Evolutionary conservation across 1,284 basidiomycete species (phyloP), one percentile per base, ranked within the genome.

Genomic region (Ustilago trichophora): DNA sequence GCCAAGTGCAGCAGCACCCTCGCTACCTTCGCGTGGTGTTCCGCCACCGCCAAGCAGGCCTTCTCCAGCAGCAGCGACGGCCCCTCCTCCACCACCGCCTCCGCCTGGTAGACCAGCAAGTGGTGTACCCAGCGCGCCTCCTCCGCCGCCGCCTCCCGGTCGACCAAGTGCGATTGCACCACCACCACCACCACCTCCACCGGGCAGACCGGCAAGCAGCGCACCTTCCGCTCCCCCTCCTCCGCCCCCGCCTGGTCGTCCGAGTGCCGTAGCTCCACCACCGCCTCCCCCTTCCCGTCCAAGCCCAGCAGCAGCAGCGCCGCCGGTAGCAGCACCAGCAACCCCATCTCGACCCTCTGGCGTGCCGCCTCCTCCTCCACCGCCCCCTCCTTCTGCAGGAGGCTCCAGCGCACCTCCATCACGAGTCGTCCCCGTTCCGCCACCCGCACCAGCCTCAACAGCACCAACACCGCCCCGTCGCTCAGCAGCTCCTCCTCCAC

Each of bases 401-500:
- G n/a, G n/a, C n/a, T n/a, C 31, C 6, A 35, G 27, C 13, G 27
- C 57, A 3, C 45, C 40, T n/a, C n/a, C n/a, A n/a, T n/a, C n/a
- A n/a, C n/a, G n/a, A n/a, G n/a, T n/a, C n/a, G n/a, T n/a, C n/a
- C n/a, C n/a, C n/a, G n/a, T n/a, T n/a, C n/a, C n/a, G n/a, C n/a
- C 50, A 6, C 56, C 48, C 9, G 42, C 35, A 2, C 54, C 54
- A 29, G 27, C 27, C 1, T 60, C 56, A 13, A 34, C 49, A 16
- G 65, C 49, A 33, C 51, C 70, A 3, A 57, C 51, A 19, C 53
- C 57, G 24, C 57, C 66, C 6, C 96, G 97, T 70, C 93, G 90
- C 2, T 87, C 86, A 87, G 96, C 93, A 62, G 89, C 86, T 21
- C 91, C 91, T 25, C 89, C 88, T 75, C 82, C 55, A 3, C 58